Conservation (phyloP, 805 yeast species). For the Scheffersomyces lignosus region DNA sequence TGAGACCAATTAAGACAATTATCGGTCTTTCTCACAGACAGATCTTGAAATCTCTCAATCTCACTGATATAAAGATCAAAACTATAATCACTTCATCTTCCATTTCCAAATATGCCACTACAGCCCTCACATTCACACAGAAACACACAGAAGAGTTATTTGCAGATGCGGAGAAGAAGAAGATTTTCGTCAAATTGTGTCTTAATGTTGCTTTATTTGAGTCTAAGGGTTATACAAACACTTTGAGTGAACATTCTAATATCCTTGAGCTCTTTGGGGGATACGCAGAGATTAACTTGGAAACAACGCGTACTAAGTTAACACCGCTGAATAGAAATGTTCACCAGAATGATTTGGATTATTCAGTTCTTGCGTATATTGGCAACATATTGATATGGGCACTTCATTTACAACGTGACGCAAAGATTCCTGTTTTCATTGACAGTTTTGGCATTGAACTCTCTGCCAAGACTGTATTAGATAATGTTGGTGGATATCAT, state of each 20-base stretch:
- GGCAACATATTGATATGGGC: conserved; percentile 43
- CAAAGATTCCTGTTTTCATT: conserved; percentile 9
- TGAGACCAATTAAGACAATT: conserved; percentile 35
- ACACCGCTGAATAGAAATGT: conserved; percentile 34
- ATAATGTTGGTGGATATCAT: conserved; percentile 38
- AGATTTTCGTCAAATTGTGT: conserved; percentile 30
- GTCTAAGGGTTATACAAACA: conserved; percentile 32
- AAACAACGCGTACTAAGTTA: conserved; percentile 30
- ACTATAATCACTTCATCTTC: conserved; percentile 33
- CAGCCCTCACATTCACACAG: conserved; percentile 25
- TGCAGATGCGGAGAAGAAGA: conserved; percentile 15
- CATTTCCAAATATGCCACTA: conserved; percentile 27
- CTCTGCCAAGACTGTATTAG: conserved; percentile 13
- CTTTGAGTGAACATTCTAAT: conserved; percentile 22
- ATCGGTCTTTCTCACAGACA: conserved; percentile 38
- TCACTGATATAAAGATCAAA: conserved; percentile 39
- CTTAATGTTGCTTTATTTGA: conserved; percentile 36
- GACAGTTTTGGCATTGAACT: conserved; percentile 20
- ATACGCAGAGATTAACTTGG: conserved; percentile 31
- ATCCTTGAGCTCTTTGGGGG: conserved; percentile 27
- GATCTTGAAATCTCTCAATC: conserved; percentile 25
- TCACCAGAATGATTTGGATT: conserved; percentile 38
- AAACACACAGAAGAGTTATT: conserved; percentile 26
- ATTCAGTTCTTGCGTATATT: conserved; percentile 35
- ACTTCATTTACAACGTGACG: conserved; percentile 20